Evolutionary conservation across 2,329 filamentous ascomycete species (phyloP).

Genomic region (Penicillium sp.): DNA sequence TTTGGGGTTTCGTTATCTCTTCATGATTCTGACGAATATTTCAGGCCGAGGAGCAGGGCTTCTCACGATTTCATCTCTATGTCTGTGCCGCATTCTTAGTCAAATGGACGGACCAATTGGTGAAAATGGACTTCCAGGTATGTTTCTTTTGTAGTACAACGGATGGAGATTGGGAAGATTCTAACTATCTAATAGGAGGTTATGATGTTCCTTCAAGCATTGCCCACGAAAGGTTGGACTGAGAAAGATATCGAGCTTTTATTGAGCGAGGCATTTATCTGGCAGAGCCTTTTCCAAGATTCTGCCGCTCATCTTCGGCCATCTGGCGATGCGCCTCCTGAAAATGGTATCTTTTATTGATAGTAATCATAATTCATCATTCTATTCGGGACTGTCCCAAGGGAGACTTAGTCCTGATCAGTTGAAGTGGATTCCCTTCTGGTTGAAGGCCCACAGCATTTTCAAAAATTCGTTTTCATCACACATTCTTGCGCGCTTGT

Average conservation of each 20-base stretch:
- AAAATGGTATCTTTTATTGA: slow-evolving; percentile 39
- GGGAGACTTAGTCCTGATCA: slow-evolving; percentile 39
- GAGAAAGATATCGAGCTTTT: slow-evolving; percentile 97
- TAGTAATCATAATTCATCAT: slow-evolving; percentile 35
- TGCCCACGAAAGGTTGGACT: slow-evolving; percentile 92
- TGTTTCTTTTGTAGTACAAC: slow-evolving; percentile 3
- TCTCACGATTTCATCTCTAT: slow-evolving; percentile 97
- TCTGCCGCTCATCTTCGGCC: slow-evolving; percentile 78
- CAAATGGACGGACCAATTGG: slow-evolving; percentile 93
- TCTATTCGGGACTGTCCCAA: slow-evolving; percentile 14
- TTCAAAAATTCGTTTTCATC: slow-evolving; percentile 91
- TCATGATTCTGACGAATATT: slow-evolving; percentile 17
- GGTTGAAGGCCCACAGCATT: slow-evolving; percentile 80
- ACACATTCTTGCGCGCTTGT: slow-evolving; percentile 80
- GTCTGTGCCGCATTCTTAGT: slow-evolving; percentile 97
- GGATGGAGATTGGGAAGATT: not conserved
- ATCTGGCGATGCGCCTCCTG: slow-evolving; percentile 34
- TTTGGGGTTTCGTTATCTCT: not conserved
- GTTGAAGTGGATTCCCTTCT: slow-evolving; percentile 89
- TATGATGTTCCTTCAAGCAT: slow-evolving; percentile 98
- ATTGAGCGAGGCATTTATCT: slow-evolving; percentile 95
- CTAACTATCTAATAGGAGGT: slow-evolving; percentile 66
- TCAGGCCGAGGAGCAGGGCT: slow-evolving; percentile 96
- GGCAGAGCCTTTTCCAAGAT: slow-evolving; percentile 96
- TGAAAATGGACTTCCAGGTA: slow-evolving; percentile 89